A percentile compares a stretch with the other conserved stretches of the same genome.
These are phyloP conservation scores for Cytospora chrysosperma DNA, from an alignment of 2,329 filamentous ascomycete genomes.

Conservation along the genomic window DNA sequence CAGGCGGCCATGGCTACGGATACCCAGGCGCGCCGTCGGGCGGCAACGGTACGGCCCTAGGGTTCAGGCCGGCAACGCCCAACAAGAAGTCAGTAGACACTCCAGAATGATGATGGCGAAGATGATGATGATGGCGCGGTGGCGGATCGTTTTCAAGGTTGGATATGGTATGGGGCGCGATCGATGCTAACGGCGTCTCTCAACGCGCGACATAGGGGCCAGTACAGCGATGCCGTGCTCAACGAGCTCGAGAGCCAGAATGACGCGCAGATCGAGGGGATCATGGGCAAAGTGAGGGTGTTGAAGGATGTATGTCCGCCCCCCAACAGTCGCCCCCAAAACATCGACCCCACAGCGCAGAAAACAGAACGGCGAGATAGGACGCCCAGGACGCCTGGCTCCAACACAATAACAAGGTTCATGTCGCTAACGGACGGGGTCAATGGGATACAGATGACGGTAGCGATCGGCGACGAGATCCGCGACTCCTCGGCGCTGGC, in stretches of 20 bases:
- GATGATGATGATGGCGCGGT: neutral
- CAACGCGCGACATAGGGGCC: conserved; percentile 68
- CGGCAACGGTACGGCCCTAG: conserved; percentile 30
- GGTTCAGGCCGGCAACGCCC: conserved; percentile 68
- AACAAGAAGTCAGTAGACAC: conserved; percentile 60
- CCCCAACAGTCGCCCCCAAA: too few relatives aligned
- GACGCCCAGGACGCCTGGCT: neutral
- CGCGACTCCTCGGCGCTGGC: conserved; percentile 83
- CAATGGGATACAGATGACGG: conserved; percentile 64
- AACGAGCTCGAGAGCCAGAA: conserved; percentile 96
- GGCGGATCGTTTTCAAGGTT: neutral
- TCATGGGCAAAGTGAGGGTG: conserved; percentile 84
- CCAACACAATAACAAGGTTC: neutral
- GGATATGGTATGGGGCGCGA: neutral
- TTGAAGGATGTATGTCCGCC: conserved; percentile 73
- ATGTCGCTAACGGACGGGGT: neutral
- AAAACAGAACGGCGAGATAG: neutral
- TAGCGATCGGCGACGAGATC: conserved; percentile 94
- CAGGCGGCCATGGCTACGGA: conserved; percentile 52
- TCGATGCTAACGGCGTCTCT: neutral
- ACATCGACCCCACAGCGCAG: neutral
- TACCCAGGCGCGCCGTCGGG: conserved; percentile 40
- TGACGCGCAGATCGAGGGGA: conserved; percentile 84
- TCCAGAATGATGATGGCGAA: too few relatives aligned
- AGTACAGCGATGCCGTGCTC: conserved; percentile 89